Base-by-base conservation (phyloP, 2,329 filamentous ascomycete species). In the Aspergillus carbonarius region DNA sequence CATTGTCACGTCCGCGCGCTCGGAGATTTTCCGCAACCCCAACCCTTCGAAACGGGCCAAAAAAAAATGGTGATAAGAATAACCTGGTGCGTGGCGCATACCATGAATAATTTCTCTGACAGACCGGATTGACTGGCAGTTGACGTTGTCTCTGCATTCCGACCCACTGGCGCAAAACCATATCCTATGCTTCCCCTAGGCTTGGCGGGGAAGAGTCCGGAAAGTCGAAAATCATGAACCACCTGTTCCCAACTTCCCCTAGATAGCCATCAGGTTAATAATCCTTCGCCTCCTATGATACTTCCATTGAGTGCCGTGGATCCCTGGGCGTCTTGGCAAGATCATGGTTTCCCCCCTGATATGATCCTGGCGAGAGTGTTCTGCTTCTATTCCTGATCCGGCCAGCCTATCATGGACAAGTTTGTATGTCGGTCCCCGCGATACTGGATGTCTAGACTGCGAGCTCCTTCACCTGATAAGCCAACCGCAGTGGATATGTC, bases 241-340 rank as follows among this genome's bases (percentile, higher is more conserved):
- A 62, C 59, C 44, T 56, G 18, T 9, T 44, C 59, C 30, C 30
- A 32, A 32, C 30, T 32, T 32, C 30, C 61, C 46, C 44, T 61
- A 67, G n/a, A n/a, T n/a, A n/a, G 63, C 66, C 67, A 65, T 62
- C 65, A 57, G 55, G 53, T 27, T 66, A 66, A 60, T 46, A 66
- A 60, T 46, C 56, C 59, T 61, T 44, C 40, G 39, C 48, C 46
- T 35, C 32, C 48, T 17, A 35, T 37, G 30, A 52, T 57, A 39
- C 42, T 32, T 53, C 42, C 30, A 40, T 37, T 57, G 18, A 44
- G 39, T 23, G 39, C 58, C 35, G 58, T 46, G 47, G 50, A 54
- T 54, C 56, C 49, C 53, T 57, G 34, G 9, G 17, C 42, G 44
- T 44, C 51, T 55, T 59, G 47, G 46, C 53, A 39, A 30, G 39